These are phyloP conservation scores for Sporothrix sp. DNA, from an alignment of 2,329 filamentous ascomycete species.

Conservation along the genomic window DNA sequence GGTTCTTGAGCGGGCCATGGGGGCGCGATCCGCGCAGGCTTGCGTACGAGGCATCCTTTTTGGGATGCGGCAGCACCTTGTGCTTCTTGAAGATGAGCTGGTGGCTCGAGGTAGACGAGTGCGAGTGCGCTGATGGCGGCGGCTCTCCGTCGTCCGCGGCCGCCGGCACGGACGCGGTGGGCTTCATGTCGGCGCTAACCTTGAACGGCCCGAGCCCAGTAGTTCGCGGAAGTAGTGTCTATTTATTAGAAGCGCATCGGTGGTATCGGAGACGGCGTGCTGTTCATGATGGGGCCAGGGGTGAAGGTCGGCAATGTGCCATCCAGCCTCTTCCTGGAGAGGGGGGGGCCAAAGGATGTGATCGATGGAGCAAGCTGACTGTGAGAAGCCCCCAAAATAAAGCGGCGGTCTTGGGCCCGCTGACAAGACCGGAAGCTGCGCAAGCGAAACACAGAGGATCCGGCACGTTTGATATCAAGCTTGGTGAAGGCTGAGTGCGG, in stretches of 20 bases:
- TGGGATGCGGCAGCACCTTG: constrained; percentile 31
- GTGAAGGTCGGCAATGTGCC: no score
- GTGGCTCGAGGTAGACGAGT: constrained; percentile 7
- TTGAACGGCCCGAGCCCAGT: constrained; percentile 11
- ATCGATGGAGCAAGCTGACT: no score
- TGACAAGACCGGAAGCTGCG: no score
- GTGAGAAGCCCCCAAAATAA: no score
- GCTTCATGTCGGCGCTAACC: constrained; percentile 10
- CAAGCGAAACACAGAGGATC: no score
- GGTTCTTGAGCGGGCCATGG: constrained; percentile 15
- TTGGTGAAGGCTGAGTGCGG: no score
- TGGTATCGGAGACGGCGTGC: not conserved
- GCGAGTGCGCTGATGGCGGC: not conserved
- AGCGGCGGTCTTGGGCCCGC: no score
- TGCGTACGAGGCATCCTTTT: constrained; percentile 20
- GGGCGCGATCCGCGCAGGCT: constrained; percentile 11
- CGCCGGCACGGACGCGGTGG: not conserved
- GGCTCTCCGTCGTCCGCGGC: not conserved
- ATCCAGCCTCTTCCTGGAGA: no score
- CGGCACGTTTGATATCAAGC: no score
- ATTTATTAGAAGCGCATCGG: constrained; percentile 2
- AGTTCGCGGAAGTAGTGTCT: not conserved
- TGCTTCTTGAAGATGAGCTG: constrained; percentile 28
- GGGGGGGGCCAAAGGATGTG: no score
- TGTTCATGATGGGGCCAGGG: constrained; percentile 10